Evolutionary conservation across 176 grass and related monocot species (phyloP).

Genomic region (Phyllostachys edulis): DNA sequence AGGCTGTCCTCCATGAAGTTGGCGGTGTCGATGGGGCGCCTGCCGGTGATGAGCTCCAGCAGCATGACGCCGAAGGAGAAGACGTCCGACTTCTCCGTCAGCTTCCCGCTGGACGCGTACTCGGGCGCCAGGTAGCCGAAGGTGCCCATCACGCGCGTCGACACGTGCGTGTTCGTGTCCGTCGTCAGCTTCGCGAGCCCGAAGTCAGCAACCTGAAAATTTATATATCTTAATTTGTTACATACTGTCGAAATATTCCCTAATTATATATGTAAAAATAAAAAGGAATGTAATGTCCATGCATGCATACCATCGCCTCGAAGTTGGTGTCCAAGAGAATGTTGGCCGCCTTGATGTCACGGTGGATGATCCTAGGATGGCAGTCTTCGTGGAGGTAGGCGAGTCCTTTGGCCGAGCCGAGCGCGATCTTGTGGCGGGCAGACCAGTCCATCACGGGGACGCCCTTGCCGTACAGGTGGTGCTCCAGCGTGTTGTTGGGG

Average conservation of each 20-base stretch:
- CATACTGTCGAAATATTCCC: too few relatives aligned
- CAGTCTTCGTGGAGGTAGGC: too few relatives aligned
- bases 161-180: constrained; percentile 92
- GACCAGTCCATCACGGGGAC: too few relatives aligned
- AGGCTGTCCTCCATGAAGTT: constrained; percentile 61
- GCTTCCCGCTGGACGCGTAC: too few relatives aligned
- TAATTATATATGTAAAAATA: too few relatives aligned
- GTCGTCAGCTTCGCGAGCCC: constrained; percentile 79
- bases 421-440: too few relatives aligned
- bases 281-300: too few relatives aligned
- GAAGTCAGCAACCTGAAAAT: constrained; percentile 48
- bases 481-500: constrained; percentile 69
- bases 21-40: constrained; percentile 40
- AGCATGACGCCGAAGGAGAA: constrained; percentile 76
- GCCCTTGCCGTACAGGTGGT: constrained; percentile 42
- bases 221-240: too few relatives aligned
- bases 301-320: too few relatives aligned
- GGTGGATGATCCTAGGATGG: neutral
- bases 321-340: too few relatives aligned
- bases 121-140: constrained; percentile 38
- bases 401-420: too few relatives aligned
- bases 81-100: constrained; percentile 51
- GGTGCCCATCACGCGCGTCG: constrained; percentile 93
- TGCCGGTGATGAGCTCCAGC: constrained; percentile 56
- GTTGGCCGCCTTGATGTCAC: too few relatives aligned